These are phyloP conservation scores for Cyclotella kingstonii DNA, from an alignment of 108 stramenopile species.

Conservation along the genomic window DNA sequence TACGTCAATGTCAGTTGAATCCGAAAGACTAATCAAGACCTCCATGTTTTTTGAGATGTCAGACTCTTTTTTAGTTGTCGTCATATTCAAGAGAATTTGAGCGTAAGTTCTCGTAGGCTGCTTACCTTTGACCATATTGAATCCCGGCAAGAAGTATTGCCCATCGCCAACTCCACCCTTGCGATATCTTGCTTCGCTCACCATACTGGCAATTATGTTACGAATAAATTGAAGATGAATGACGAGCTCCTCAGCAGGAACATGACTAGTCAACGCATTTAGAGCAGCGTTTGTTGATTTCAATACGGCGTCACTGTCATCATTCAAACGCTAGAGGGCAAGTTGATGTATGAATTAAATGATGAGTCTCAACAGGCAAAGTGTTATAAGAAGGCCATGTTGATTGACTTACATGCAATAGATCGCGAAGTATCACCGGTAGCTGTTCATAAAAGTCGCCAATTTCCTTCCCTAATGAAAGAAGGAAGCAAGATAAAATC, in stretches of 20 bases:
- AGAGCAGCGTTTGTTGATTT: conserved; percentile 65
- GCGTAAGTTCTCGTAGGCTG: neutral
- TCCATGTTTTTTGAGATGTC: conserved; percentile 34
- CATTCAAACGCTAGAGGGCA: conserved; percentile 70
- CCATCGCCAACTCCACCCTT: conserved; percentile 90
- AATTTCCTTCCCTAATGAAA: conserved; percentile 59
- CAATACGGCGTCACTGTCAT: conserved; percentile 76
- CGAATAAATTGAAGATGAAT: conserved; percentile 88
- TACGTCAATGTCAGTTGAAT: conserved; percentile 27
- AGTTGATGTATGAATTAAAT: no score
- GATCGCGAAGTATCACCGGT: conserved; percentile 83
- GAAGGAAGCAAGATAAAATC: conserved; percentile 22
- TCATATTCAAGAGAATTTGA: conserved; percentile 34
- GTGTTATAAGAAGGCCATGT: no score
- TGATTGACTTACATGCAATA: conserved; percentile 59
- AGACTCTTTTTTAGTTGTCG: conserved; percentile 50
- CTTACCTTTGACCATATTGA: conserved; percentile 92
- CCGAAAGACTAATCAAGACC: conserved; percentile 87
- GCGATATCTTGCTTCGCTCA: conserved; percentile 80
- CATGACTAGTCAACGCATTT: conserved; percentile 69
- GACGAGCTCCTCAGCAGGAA: conserved; percentile 90
- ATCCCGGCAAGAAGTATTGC: conserved; percentile 89
- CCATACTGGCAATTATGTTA: conserved; percentile 89
- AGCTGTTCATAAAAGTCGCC: conserved; percentile 89
- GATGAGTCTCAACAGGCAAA: no score